Percentiles rank a stretch among this genome's conserved stretches.
phyloP scores from a whole-genome alignment of 2,329 filamentous ascomycete species.

The Venturia effusa region DNA sequence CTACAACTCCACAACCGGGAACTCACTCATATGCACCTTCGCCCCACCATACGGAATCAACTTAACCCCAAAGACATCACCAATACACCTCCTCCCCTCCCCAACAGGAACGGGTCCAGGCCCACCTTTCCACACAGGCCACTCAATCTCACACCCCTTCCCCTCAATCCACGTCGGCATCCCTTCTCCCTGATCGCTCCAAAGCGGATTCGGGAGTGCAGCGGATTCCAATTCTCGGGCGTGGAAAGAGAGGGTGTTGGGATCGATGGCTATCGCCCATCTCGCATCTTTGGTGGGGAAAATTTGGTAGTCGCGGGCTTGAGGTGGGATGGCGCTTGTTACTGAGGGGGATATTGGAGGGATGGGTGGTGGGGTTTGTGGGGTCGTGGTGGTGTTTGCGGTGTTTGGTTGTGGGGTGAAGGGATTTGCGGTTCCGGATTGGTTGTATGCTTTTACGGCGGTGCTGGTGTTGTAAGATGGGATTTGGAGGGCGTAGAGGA shows the following conservation, averaged over 20 bases:
- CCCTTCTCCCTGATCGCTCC: conserved; percentile 18
- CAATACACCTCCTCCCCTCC: conserved; percentile 19
- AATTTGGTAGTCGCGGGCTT: conserved; percentile 20
- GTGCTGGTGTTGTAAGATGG: conserved; percentile 16
- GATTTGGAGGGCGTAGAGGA: conserved; percentile 28
- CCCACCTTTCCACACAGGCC: conserved; percentile 22
- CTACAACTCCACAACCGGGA: conserved; percentile 20
- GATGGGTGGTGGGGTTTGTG: conserved; percentile 2
- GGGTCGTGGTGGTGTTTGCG: neutral
- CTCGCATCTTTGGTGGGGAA: conserved; percentile 17
- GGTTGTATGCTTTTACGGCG: conserved; percentile 14
- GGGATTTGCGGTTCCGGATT: conserved; percentile 12
- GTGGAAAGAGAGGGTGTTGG: conserved; percentile 18
- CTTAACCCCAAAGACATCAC: conserved; percentile 16
- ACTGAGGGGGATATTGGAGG: neutral
- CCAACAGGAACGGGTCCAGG: conserved; percentile 21
- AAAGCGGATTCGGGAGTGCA: conserved; percentile 25
- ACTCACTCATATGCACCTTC: conserved; percentile 27
- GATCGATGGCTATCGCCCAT: conserved; percentile 29
- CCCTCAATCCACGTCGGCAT: conserved; percentile 23
- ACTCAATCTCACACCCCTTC: conserved; percentile 25
- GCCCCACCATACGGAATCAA: conserved; percentile 27
- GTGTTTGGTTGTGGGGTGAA: neutral
- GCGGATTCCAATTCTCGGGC: neutral
- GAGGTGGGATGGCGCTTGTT: conserved; percentile 14